phyloP scores from a whole-genome alignment of 768 basidiomycete species.

The Trametes sanguinea region DNA sequence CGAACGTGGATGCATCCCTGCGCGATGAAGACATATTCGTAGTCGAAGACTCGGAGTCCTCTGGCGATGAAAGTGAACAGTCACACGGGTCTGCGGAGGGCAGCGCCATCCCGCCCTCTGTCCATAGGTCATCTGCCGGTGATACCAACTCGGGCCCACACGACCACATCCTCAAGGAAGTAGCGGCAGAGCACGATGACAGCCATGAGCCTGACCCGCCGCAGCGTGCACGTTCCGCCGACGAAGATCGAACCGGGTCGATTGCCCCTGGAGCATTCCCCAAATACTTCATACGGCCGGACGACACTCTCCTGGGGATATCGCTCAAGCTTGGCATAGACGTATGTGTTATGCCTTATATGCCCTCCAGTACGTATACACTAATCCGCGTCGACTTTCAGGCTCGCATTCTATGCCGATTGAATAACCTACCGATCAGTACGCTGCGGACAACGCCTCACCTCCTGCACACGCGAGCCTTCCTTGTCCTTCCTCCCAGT shows the following conservation, averaged over 20 bases:
- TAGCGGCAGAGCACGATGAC: too few relatives aligned
- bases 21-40: constrained; percentile 66
- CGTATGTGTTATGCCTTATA: constrained; percentile 42
- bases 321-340: constrained; percentile 60
- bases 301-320: constrained; percentile 68
- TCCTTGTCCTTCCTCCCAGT: constrained; percentile 54
- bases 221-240: not conserved
- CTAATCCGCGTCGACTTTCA: constrained; percentile 21
- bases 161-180: too few relatives aligned
- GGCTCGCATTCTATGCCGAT: constrained; percentile 61
- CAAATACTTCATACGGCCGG: constrained; percentile 55
- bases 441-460: constrained; percentile 73
- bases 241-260: not conserved
- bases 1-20: constrained; percentile 54
- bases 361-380: not conserved
- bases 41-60: constrained; percentile 58
- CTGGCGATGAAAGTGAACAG: constrained; percentile 21
- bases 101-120: too few relatives aligned
- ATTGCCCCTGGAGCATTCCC: not conserved
- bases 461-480: constrained; percentile 67
- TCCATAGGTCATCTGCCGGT: too few relatives aligned
- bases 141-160: too few relatives aligned
- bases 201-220: not conserved
- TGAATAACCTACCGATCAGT: constrained; percentile 67
- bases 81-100: too few relatives aligned